Evolutionary conservation across 495 filamentous ascomycete genomes (phyloP), one percentile per base, ranked within the genome.

Genomic region (Xylaria venustula): DNA sequence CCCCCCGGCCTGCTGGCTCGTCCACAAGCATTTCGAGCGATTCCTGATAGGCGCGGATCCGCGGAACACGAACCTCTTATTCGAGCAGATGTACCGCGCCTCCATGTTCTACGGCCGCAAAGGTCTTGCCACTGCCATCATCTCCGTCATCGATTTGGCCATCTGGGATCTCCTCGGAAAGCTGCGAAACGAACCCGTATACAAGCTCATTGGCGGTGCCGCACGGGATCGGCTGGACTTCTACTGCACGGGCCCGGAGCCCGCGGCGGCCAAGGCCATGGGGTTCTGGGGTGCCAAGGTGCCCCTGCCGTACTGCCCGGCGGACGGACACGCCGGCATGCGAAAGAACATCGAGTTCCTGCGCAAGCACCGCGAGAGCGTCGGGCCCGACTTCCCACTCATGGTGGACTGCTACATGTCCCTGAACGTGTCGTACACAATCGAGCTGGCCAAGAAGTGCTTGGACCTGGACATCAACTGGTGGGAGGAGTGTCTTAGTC

Each of bases 331-430:
- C 34, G 85, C 84, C 42, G 92, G 92, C 1, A 71, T 96, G 67
- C 81, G 84, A 67, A 96, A 95, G 78, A 97, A 97, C 69, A 79
- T 96, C 52, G 90, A 91, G 68, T 97, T 92, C 67, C 82, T 96
- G 41, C 85, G 86, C 50, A 87, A 90, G 72, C 90, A 96, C 72
- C 86, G 92, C 34, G 90, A 90, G 67, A 84, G 83, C 50, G 88
- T 97, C 52, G 92, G 92, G 0, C 88, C 91, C 0, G 89, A 96
- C 71, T 97, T 93, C 69, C 92, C 92, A 15, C 82, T 97, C 51
- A 93, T 92, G 79, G 92, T 97, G 3, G 92, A 97, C 76, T 97
- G 92, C 81, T 97, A 96, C 77, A 97, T 96, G 92, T 91, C 88
- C 55, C 79, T 96, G 62, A 96, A 91, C 65, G 92, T 97, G 22